Base-by-base conservation (phyloP, 768 basidiomycete genomes). In the Rhodotorula taiwanensis region DNA sequence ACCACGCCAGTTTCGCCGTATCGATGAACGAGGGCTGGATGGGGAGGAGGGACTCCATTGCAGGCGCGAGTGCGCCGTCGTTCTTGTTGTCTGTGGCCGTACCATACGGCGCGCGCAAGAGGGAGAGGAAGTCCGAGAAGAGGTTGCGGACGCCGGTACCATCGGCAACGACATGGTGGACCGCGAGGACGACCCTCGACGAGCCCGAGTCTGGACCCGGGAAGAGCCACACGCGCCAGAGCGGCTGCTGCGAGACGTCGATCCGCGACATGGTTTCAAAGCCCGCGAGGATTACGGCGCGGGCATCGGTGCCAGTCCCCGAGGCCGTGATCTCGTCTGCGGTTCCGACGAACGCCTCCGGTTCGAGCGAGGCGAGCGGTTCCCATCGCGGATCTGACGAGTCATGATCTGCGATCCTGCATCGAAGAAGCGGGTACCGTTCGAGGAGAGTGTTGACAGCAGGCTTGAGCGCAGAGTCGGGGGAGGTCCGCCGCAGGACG, bases 91-190 rank as follows among this genome's bases (percentile, higher is more conserved):
- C 25, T 1, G 42, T 8, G 9, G 2, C 39, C 30, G 20, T 1
- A 5, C 9, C 20, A 6, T 4, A 3, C 4, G 52, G 52, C 5
- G 30, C 14, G 10, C 36, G 36, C 1, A 56, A 9, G 49, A 56
- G 53, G 1, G 33, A 1, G 34, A 65, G 58, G 23, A 65, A 33
- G 21, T 55, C 49, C 23, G 42, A 30, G n/a, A 65, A 65, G 42
- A 65, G 54, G 53, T 65, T 59, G 23, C 54, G 30, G 2, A 58
- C 44, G 2, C 20, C 54, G 14, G 53, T 39, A 0, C 64, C 64
- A 30, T 65, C 64, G 13, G 53, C 25, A 28, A 65, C n/a, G 54
- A 54, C 23, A 44, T 65, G 64, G 42, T 60, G 33, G 14, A 52
- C 42, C 18, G 36, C 41, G n/a, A 60, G 31, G 0, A 49, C 44